Conservation (phyloP, 2,329 filamentous ascomycete species). For the Immersiporthe knoxdaviesiana region DNA sequence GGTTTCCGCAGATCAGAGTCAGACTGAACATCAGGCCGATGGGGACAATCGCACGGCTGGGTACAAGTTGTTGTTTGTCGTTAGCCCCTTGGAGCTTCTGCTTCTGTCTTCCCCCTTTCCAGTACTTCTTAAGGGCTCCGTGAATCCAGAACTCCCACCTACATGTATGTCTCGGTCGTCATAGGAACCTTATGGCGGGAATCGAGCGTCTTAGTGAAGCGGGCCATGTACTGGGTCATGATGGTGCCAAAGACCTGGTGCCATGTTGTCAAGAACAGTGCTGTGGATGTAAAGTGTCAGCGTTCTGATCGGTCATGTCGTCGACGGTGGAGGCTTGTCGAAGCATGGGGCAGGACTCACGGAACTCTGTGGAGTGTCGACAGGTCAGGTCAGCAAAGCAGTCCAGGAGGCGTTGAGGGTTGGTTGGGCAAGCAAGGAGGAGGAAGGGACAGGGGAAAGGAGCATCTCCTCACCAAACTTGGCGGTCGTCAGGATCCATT, state of each 20-base stretch:
- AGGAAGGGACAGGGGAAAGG: not conserved
- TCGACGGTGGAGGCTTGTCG: not conserved
- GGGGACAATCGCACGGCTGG: conserved; percentile 80
- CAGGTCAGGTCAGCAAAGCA: conserved; percentile 12
- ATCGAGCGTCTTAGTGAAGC: conserved; percentile 83
- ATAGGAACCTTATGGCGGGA: conserved; percentile 92
- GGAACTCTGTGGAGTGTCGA: conserved; percentile 18
- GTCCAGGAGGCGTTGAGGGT: not conserved
- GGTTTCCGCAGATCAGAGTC: conserved; percentile 88
- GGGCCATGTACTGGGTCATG: conserved; percentile 87
- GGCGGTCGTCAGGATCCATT: conserved; percentile 83
- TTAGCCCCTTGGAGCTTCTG: too few relatives aligned
- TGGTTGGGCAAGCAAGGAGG: too few relatives aligned
- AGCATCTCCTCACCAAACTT: conserved; percentile 69
- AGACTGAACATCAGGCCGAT: conserved; percentile 91
- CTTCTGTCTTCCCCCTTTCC: not conserved
- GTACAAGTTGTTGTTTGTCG: conserved; percentile 56
- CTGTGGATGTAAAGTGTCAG: conserved; percentile 52
- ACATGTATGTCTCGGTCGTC: conserved; percentile 56
- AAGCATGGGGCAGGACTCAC: conserved; percentile 9
- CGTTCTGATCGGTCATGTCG: not conserved
- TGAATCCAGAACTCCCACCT: not conserved
- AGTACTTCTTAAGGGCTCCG: not conserved
- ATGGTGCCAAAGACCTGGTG: conserved; percentile 86
- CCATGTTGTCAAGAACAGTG: conserved; percentile 86